phyloP scores from a whole-genome alignment of 768 basidiomycete species.

The Suillus weaverae region DNA sequence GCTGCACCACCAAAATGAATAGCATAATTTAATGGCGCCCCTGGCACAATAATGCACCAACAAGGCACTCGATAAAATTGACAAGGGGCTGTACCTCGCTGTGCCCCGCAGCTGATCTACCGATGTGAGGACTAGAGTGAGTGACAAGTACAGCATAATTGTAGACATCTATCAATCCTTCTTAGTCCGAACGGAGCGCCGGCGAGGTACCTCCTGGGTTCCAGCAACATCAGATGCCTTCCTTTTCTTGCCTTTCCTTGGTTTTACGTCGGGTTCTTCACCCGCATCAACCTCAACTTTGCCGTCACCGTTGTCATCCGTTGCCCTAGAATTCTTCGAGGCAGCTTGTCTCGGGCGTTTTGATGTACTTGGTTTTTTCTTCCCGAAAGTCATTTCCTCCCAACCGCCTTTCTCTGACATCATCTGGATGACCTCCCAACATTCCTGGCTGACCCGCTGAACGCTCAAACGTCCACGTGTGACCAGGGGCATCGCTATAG shows the following conservation, averaged over 20 bases:
- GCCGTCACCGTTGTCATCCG: not conserved
- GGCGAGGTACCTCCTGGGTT: conserved; percentile 18
- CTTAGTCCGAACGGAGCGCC: conserved; percentile 23
- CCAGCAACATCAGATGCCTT: conserved; percentile 12
- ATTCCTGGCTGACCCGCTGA: conserved; percentile 67
- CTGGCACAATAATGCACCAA: not conserved
- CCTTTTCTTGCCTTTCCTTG: conserved; percentile 24
- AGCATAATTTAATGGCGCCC: not conserved
- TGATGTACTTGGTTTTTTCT: conserved; percentile 29
- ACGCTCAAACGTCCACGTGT: conserved; percentile 84
- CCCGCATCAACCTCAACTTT: conserved; percentile 8
- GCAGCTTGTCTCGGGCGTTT: not conserved
- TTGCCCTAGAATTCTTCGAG: conserved; percentile 3
- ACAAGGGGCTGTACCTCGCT: not conserved
- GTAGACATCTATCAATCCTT: not conserved
- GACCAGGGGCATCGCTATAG: conserved; percentile 73
- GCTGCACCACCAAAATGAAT: not conserved
- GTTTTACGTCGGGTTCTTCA: conserved; percentile 1
- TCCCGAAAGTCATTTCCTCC: conserved; percentile 51
- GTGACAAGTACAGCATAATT: not conserved
- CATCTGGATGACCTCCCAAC: conserved; percentile 60
- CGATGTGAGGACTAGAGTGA: not conserved
- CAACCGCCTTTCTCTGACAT: conserved; percentile 80
- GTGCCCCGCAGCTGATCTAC: not conserved
- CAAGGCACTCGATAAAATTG: not conserved